Conservation (phyloP, 768 basidiomycete species). For the Kwoniella bestiolae region DNA sequence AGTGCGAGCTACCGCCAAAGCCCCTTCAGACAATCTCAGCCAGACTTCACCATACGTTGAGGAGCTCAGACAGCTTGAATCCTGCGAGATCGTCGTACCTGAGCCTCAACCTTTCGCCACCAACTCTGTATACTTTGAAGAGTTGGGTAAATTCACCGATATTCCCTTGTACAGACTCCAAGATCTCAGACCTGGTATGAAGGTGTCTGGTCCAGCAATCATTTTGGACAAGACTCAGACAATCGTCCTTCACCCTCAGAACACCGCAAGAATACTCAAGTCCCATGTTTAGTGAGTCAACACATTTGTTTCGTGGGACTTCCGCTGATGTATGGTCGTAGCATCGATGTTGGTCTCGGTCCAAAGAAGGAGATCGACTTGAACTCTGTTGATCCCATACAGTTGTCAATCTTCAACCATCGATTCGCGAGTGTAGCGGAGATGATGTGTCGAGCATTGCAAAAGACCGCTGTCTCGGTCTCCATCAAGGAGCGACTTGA, state of each 20-base stretch:
- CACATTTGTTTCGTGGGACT: conserved; percentile 1
- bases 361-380: conserved; percentile 36
- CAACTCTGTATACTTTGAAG: conserved; percentile 41
- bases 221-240: conserved; percentile 96
- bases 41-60: conserved; percentile 30
- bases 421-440: conserved; percentile 99
- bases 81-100: conserved; percentile 7
- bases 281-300: conserved; percentile 35
- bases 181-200: conserved; percentile 36
- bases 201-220: conserved; percentile 75
- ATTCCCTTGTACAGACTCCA: conserved; percentile 32
- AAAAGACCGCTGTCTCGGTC: conserved; percentile 90
- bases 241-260: conserved; percentile 70
- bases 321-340: conserved; percentile 9
- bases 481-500: conserved; percentile 97
- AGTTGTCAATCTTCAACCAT: conserved; percentile 89
- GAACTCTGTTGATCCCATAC: conserved; percentile 46
- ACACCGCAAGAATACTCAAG: conserved; percentile 37
- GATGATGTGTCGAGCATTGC: conserved; percentile 82
- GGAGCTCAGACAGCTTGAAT: conserved; percentile 30
- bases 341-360: conserved; percentile 47
- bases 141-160: conserved; percentile 32
- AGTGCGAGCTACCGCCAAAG: conserved; percentile 34
- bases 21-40: conserved; percentile 22
- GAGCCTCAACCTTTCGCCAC: conserved; percentile 24